Evolutionary conservation across 805 yeast species (phyloP).

Genomic region (Kurtzmaniella cleridarum): DNA sequence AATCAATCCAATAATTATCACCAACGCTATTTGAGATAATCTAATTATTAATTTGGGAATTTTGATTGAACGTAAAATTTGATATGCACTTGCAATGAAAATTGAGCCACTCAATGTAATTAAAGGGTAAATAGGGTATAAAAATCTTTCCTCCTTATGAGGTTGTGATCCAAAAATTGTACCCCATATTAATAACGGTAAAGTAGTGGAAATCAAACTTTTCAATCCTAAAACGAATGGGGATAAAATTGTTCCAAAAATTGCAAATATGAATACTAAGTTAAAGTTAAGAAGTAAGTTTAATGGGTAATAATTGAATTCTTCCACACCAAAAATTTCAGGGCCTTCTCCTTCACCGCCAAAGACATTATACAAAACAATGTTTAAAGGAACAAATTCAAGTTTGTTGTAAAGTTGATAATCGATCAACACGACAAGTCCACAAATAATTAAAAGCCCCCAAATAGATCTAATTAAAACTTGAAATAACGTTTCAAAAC

Average conservation of each 20-base stretch:
- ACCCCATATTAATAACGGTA: constrained; percentile 64
- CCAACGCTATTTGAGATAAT: constrained; percentile 12
- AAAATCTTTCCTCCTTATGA: constrained; percentile 88
- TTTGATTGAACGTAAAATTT: neutral
- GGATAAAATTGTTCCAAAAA: constrained; percentile 29
- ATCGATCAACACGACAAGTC: constrained; percentile 43
- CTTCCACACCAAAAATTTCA: constrained; percentile 84
- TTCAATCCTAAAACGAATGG: constrained; percentile 9
- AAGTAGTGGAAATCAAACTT: constrained; percentile 1
- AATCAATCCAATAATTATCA: constrained; percentile 25
- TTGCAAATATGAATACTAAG: constrained; percentile 39
- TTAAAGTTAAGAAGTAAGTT: constrained; percentile 77
- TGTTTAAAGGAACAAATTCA: constrained; percentile 73
- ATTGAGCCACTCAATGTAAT: constrained; percentile 60
- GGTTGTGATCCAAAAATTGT: constrained; percentile 67
- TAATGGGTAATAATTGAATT: constrained; percentile 61
- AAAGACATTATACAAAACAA: constrained; percentile 73
- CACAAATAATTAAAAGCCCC: constrained; percentile 13
- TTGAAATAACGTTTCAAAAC: constrained; percentile 2
- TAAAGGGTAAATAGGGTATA: constrained; percentile 79
- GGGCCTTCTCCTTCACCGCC: constrained; percentile 76
- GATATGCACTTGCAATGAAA: constrained; percentile 19
- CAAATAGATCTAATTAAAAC: constrained; percentile 1
- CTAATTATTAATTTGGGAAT: constrained; percentile 1
- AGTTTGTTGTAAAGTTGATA: constrained; percentile 54